phyloP scores from a whole-genome alignment of 805 yeast genomes.

The Cephaloascus albidus region DNA sequence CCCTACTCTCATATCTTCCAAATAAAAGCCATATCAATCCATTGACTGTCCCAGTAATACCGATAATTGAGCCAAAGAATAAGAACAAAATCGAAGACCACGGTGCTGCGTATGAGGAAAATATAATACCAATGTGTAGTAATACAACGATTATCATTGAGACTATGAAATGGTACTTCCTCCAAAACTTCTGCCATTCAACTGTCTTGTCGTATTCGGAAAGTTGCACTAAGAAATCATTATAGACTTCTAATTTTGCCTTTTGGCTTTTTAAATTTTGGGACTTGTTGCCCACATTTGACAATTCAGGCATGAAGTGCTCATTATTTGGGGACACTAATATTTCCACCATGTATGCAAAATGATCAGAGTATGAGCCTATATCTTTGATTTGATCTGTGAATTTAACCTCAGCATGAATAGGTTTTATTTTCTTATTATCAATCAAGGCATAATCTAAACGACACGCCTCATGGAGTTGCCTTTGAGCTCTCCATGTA shows the following conservation, averaged over 20 bases:
- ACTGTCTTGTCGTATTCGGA: conserved; percentile 38
- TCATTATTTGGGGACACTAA: neutral
- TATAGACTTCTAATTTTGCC: conserved; percentile 24
- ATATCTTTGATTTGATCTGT: conserved; percentile 57
- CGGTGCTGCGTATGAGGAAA: conserved; percentile 43
- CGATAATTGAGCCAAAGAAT: conserved; percentile 42
- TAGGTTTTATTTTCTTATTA: conserved; percentile 36
- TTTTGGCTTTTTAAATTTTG: conserved; percentile 3
- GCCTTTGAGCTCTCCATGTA: conserved; percentile 65
- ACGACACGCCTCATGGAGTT: conserved; percentile 68
- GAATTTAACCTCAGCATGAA: conserved; percentile 63
- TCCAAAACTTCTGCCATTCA: conserved; percentile 52
- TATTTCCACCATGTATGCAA: conserved; percentile 45
- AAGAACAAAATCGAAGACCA: conserved; percentile 67
- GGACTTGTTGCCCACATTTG: conserved; percentile 2
- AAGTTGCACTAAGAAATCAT: conserved; percentile 40
- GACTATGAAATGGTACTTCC: conserved; percentile 52
- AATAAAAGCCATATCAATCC: conserved; percentile 75
- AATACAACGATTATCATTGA: conserved; percentile 47
- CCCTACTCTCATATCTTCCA: conserved; percentile 74
- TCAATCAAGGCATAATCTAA: conserved; percentile 86
- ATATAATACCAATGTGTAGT: conserved; percentile 44
- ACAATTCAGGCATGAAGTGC: conserved; percentile 1
- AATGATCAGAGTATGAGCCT: conserved; percentile 85
- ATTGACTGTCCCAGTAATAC: conserved; percentile 60